Evolutionary conservation across 2,329 filamentous ascomycete genomes (phyloP), one percentile per base, ranked within the genome.

Genomic region (Bimuria novae-zelandiae): DNA sequence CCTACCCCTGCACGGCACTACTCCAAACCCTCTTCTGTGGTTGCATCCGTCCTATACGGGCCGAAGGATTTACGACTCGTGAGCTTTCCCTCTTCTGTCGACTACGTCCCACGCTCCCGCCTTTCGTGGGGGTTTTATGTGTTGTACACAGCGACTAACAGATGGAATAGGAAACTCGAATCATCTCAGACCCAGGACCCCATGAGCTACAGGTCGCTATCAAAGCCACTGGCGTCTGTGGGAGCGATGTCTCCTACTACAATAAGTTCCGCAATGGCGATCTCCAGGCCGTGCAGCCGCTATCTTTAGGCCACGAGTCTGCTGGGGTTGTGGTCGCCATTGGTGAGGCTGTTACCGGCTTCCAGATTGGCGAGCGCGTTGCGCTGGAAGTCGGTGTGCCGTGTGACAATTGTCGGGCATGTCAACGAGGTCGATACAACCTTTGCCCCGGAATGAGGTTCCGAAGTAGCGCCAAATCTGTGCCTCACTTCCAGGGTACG

Each of bases 201-300:
- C 75, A 79, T 49, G 85, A 89, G 66, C 78, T 89, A 50, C 86
- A 89, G 71, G 80, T 89, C 63, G 79, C 83, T 61, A 79, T 89
- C 70, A 83, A 82, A 63, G 80, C 83, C 6, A 89, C 86, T 21
- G 86, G 86, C 32, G 85, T 89, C 62, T 89, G 86, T 69, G 86
- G 86, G 51, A 88, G 85, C 7, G 86, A 89, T 71, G 82, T 88
- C 49, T 84, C 84, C 48, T 89, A 89, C 72, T 89, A 87, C 77
- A 87, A 84, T 70, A 87, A 88, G 64, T 88, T 88, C 66, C 84
- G 85, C 72, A 89, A 89, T 65, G 86, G 86, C 40, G 85, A 88
- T 70, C 80, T 89, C 45, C 86, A 85, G 62, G 85, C 84, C 41
- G 85, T 83, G 59, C 80, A 82, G 55, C 86, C 87, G 23, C 75